Evolutionary conservation across 2,329 filamentous ascomycete genomes (phyloP), one percentile per base, ranked within the genome.

Genomic region (Akanthomyces uredinophilus): DNA sequence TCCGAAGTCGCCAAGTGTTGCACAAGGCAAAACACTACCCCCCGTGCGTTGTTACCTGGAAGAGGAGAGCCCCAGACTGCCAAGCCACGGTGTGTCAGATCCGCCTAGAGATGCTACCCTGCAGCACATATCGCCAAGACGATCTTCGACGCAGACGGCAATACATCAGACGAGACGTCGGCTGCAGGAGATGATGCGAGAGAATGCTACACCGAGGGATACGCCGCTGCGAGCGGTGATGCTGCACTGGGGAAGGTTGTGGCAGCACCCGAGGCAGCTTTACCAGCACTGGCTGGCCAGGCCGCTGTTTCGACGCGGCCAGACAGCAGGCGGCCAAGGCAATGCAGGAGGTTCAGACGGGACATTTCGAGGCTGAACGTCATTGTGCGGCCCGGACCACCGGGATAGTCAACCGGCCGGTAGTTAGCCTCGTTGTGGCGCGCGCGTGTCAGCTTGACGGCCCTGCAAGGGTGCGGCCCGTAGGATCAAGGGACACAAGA

Each of bases 291-390:
- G 27, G 54, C n/a, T 57, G n/a, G 41, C 29, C 11, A 20, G 27
- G 29, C 54, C 54, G 43, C 54, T 57, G n/a, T 57, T 57, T 57
- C 54, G 54, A 13, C 54, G 54, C 18, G 39, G 7, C 8, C 8
- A 16, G 53, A 16, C 11, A 18, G n/a, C 11, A 7, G 20, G 37
- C 6, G 54, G 20, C 6, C 43, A 13, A 37, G 24, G 20, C 13
- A n/a, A 41, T 24, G 4, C 55, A 22, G 18, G 18, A 29, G 43
- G 39, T 16, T 13, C 32, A 29, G 13, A 35, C n/a, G 16, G 8
- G 13, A 11, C 27, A 43, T 29, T 10, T n/a, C 14, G 4, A 37
- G 6, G 14, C 13, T 37, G 32, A 10, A 13, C 32, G 32, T 24
- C 27, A 29, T 18, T 22, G 6, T 11, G 22, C 24, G 22, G 46